Evolutionary conservation across 78 protist species (phyloP).

Genomic region (Dictyostelium brefeldianum): DNA sequence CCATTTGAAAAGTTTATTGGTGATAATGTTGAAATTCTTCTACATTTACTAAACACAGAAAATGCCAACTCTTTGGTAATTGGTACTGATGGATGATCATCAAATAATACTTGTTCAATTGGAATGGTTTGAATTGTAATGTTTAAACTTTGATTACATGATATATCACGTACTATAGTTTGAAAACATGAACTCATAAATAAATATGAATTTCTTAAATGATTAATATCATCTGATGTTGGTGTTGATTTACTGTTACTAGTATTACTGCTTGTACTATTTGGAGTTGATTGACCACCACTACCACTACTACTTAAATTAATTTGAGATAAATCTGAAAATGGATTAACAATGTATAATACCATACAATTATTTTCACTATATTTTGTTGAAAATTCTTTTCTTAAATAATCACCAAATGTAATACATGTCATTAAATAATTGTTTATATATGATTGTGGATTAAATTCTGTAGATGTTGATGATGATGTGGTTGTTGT

Average conservation of each 20-base stretch:
- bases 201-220: conserved; percentile 6
- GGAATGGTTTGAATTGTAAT: conserved; percentile 53
- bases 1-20: conserved; percentile 1
- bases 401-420: conserved; percentile 37
- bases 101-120: conserved; percentile 64
- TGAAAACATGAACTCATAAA: conserved; percentile 45
- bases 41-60: conserved; percentile 57
- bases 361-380: conserved; percentile 63
- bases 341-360: conserved; percentile 68
- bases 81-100: conserved; percentile 9
- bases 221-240: conserved; percentile 10
- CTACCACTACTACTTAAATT: background rate
- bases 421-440: background rate
- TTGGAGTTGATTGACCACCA: background rate
- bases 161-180: conserved; percentile 42
- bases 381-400: conserved; percentile 38
- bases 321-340: conserved; percentile 32
- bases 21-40: conserved; percentile 62
- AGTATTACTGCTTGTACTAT: background rate
- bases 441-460: conserved; percentile 6
- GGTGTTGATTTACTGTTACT: background rate
- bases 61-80: conserved; percentile 52
- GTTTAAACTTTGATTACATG: conserved; percentile 19
- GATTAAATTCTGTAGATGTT: conserved; percentile 5
- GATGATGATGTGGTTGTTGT: background rate